Evolutionary conservation across 371 early-diverging fungal species (phyloP).

Genomic region (Conidiobolus coronatus): DNA sequence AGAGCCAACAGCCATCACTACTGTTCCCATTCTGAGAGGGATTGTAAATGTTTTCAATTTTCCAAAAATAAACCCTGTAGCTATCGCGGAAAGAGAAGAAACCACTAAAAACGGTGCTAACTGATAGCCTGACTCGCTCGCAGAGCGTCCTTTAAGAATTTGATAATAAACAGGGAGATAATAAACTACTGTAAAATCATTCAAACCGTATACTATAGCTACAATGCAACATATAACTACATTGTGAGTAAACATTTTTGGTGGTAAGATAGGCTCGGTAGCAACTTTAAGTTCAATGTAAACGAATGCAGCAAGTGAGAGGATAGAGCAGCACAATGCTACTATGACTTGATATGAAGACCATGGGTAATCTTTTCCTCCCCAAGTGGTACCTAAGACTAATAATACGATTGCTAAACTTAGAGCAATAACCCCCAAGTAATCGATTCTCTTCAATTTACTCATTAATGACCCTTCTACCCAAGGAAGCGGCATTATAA

Average conservation of each 20-base stretch:
- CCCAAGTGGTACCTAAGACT: constrained; percentile 25
- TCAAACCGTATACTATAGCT: too few species aligned
- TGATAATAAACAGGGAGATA: constrained; percentile 46
- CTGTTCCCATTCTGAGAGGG: constrained; percentile 19
- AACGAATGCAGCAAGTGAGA: constrained; percentile 15
- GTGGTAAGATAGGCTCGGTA: constrained; percentile 22
- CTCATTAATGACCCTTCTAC: constrained; percentile 12
- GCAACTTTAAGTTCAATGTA: constrained; percentile 22
- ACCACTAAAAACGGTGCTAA: constrained; percentile 32
- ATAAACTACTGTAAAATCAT: constrained; percentile 40
- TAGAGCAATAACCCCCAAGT: constrained; percentile 18
- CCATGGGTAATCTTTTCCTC: constrained; percentile 12
- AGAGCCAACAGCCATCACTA: constrained; percentile 14
- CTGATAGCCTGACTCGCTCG: constrained; percentile 30
- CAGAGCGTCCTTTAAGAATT: constrained; percentile 19
- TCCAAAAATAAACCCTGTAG: constrained; percentile 6
- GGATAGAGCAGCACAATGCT: constrained; percentile 19
- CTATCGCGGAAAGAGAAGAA: constrained; percentile 11
- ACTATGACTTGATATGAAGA: constrained; percentile 25
- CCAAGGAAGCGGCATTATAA: constrained; percentile 15
- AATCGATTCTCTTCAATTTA: constrained; percentile 41
- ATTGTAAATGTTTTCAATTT: not conserved
- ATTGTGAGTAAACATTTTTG: constrained; percentile 18
- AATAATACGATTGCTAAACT: constrained; percentile 17
- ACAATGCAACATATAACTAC: not conserved